Evolutionary conservation across 495 filamentous ascomycete genomes (phyloP).

Genomic region (Tuber brumale): DNA sequence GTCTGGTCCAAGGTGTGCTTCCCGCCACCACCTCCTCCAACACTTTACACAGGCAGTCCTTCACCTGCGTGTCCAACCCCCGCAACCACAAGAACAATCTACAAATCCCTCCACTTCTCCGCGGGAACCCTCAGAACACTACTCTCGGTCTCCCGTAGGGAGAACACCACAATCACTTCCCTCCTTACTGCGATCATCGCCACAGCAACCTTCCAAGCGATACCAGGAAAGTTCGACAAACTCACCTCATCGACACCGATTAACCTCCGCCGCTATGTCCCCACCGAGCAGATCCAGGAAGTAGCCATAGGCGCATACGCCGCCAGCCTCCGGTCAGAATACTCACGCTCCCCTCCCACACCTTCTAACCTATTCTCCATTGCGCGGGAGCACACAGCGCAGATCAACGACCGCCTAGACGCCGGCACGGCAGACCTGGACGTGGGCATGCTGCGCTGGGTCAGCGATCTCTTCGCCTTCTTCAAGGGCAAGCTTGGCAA

Average conservation of each 20-base stretch:
- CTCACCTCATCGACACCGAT: conserved; percentile 23
- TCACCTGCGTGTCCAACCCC: conserved; percentile 33
- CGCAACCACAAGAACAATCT: conserved; percentile 41
- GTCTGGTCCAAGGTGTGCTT: conserved; percentile 29
- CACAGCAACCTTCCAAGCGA: conserved; percentile 41
- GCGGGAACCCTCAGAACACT: conserved; percentile 28
- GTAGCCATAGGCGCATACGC: conserved; percentile 46
- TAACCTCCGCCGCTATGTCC: conserved; percentile 44
- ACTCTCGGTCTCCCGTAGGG: conserved; percentile 36
- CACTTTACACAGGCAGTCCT: conserved; percentile 40
- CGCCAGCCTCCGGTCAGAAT: conserved; percentile 24
- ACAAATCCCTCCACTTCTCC: conserved; percentile 29
- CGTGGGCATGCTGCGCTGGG: conserved; percentile 45
- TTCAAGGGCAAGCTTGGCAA: conserved; percentile 43
- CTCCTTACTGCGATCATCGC: conserved; percentile 43
- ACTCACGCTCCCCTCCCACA: background rate
- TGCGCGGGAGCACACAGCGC: conserved; percentile 41
- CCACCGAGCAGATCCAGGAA: conserved; percentile 39
- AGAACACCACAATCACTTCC: conserved; percentile 44
- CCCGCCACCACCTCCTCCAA: conserved; percentile 38
- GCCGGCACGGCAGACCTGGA: conserved; percentile 43
- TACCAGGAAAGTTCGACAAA: conserved; percentile 23
- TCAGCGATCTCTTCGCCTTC: conserved; percentile 42
- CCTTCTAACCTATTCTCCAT: conserved; percentile 43
- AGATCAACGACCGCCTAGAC: conserved; percentile 39